These are phyloP conservation scores for Pseudoneurospora amorphoporcata DNA, from an alignment of 495 filamentous ascomycete genomes.

Conservation along the genomic window DNA sequence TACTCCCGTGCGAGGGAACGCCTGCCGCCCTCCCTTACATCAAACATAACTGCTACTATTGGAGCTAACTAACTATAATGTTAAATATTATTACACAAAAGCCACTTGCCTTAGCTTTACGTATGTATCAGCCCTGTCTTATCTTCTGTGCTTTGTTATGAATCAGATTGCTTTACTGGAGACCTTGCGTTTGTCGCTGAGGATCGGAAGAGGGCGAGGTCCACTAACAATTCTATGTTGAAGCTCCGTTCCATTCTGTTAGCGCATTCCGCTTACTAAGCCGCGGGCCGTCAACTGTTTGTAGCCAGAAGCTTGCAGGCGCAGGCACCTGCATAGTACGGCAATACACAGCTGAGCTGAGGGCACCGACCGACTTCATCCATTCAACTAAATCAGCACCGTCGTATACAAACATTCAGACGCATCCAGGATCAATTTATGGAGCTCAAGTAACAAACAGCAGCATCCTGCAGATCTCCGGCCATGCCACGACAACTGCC, in stretches of 20 bases:
- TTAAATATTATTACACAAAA: neutral
- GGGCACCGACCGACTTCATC: neutral
- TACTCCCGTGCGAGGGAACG: neutral
- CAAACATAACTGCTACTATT: neutral
- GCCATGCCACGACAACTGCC: slow-evolving; percentile 23
- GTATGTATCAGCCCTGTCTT: neutral
- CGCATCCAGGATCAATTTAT: neutral
- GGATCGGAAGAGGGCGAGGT: neutral
- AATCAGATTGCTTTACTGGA: neutral
- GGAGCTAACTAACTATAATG: neutral
- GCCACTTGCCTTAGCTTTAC: neutral
- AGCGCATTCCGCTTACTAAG: neutral
- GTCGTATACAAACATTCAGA: neutral
- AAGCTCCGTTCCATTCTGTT: neutral
- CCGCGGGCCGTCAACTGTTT: neutral
- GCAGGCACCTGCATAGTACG: neutral
- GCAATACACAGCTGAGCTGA: neutral
- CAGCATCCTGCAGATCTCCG: neutral
- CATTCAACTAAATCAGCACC: neutral
- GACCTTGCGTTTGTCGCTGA: neutral
- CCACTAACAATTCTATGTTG: neutral
- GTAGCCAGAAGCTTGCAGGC: neutral
- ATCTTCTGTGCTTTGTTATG: neutral
- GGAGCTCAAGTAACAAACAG: neutral
- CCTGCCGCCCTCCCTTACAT: neutral